These are phyloP conservation scores for Leptomonas seymouri DNA, from an alignment of 208 protist genomes.

Conservation along the genomic window DNA sequence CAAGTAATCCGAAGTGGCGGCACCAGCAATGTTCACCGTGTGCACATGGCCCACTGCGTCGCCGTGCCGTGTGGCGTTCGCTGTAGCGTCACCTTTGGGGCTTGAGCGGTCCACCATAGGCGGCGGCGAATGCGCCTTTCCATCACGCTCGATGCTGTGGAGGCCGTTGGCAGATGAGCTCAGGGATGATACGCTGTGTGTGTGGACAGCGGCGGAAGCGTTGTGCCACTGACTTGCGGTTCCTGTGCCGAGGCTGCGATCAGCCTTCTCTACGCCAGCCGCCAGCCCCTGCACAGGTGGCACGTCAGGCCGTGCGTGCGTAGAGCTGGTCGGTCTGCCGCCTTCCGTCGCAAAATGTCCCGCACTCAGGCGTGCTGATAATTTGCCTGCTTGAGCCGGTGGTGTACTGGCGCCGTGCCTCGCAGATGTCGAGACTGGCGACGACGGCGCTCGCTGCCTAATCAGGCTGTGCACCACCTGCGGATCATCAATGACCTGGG, in stretches of 20 bases:
- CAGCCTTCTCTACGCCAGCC: neutral
- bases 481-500: conserved; percentile 16
- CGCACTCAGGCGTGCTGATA: neutral
- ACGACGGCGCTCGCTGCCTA: neutral
- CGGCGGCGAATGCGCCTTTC: neutral
- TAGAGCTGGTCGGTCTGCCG: neutral
- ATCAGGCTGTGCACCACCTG: neutral
- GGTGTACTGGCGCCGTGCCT: neutral
- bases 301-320: neutral
- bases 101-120: neutral
- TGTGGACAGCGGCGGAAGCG: neutral
- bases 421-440: neutral
- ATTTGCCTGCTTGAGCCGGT: no score
- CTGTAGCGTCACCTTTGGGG: neutral
- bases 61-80: neutral
- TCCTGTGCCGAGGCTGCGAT: neutral
- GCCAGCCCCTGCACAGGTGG: conserved; percentile 14
- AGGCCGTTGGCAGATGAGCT: neutral
- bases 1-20: conserved; percentile 27
- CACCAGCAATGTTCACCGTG: conserved; percentile 18
- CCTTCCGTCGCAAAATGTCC: neutral
- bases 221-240: neutral
- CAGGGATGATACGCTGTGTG: neutral
- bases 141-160: neutral
- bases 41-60: neutral